Evolutionary conservation across 1,284 basidiomycete genomes (phyloP).

Genomic region (Schizophyllum commune): DNA sequence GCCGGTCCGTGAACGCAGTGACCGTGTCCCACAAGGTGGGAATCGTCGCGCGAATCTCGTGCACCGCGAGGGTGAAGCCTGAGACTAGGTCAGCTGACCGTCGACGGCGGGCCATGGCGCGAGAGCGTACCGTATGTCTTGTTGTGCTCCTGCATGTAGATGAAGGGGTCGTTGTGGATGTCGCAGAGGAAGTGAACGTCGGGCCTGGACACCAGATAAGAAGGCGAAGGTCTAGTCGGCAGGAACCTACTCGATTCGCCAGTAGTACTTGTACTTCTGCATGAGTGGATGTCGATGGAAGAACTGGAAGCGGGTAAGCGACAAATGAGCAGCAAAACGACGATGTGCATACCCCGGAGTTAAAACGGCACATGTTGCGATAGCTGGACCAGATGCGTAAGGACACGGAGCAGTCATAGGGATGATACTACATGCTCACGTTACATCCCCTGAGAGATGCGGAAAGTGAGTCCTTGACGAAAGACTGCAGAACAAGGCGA

Average conservation of each 20-base stretch:
- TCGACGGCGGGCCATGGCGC: too few relatives aligned
- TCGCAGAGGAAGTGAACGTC: conserved; percentile 84
- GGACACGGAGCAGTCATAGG: neutral
- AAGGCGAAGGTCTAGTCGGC: neutral
- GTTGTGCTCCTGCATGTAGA: conserved; percentile 82
- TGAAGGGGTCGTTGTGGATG: conserved; percentile 82
- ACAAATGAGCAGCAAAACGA: neutral
- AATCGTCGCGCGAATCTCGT: conserved; percentile 71
- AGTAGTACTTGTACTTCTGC: conserved; percentile 85
- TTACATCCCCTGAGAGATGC: conserved; percentile 32
- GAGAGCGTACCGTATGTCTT: conserved; percentile 68
- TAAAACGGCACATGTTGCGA: conserved; percentile 91
- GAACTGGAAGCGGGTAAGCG: conserved; percentile 40
- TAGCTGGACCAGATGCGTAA: neutral
- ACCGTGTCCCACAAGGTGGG: conserved; percentile 67
- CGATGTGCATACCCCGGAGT: conserved; percentile 67
- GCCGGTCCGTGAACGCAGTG: conserved; percentile 20
- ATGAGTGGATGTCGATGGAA: conserved; percentile 82
- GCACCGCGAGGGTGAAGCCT: conserved; percentile 70
- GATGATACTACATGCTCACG: neutral
- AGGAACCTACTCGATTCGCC: conserved; percentile 37
- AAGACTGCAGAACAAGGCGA: neutral
- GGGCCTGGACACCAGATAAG: conserved; percentile 38
- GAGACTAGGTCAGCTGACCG: neutral
- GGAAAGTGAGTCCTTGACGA: neutral